phyloP scores from a whole-genome alignment of 805 yeast genomes.

The Kluyveromyces lactis region DNA sequence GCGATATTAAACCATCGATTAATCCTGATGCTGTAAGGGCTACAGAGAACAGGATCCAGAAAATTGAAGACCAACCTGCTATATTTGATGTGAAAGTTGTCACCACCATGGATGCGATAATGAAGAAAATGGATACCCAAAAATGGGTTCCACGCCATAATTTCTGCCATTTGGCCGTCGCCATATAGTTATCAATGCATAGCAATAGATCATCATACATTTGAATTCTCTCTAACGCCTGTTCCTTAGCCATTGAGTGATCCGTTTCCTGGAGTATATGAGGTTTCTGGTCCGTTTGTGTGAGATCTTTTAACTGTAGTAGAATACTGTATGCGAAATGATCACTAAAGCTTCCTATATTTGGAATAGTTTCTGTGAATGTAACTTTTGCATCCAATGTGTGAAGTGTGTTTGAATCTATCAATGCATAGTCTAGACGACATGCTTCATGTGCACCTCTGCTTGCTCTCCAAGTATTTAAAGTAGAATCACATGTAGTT shows the following conservation, averaged over 20 bases:
- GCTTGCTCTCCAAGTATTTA: slow-evolving; percentile 75
- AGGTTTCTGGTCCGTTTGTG: background rate
- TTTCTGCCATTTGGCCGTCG: slow-evolving; percentile 52
- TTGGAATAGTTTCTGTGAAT: slow-evolving; percentile 62
- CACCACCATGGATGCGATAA: slow-evolving; percentile 47
- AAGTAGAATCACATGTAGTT: slow-evolving; percentile 77
- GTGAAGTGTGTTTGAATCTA: slow-evolving; percentile 45
- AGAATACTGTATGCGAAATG: slow-evolving; percentile 74
- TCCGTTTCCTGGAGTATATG: background rate
- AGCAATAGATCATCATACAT: slow-evolving; percentile 43
- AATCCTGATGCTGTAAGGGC: slow-evolving; percentile 57
- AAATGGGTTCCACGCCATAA: slow-evolving; percentile 62
- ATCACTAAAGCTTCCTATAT: slow-evolving; percentile 75
- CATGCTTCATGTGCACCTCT: slow-evolving; percentile 62
- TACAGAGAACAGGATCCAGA: slow-evolving; percentile 50
- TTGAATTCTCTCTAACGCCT: slow-evolving; percentile 11
- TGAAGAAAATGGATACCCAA: slow-evolving; percentile 40
- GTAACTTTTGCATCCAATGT: slow-evolving; percentile 60
- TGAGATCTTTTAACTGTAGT: slow-evolving; percentile 24
- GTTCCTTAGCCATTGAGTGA: no score
- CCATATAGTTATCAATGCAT: slow-evolving; percentile 39
- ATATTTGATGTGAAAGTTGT: slow-evolving; percentile 49
- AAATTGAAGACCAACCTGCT: slow-evolving; percentile 57
- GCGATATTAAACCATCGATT: slow-evolving; percentile 70
- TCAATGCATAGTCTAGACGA: slow-evolving; percentile 81